Conservation (phyloP, 768 basidiomycete species). For the Suillus bovinus region DNA sequence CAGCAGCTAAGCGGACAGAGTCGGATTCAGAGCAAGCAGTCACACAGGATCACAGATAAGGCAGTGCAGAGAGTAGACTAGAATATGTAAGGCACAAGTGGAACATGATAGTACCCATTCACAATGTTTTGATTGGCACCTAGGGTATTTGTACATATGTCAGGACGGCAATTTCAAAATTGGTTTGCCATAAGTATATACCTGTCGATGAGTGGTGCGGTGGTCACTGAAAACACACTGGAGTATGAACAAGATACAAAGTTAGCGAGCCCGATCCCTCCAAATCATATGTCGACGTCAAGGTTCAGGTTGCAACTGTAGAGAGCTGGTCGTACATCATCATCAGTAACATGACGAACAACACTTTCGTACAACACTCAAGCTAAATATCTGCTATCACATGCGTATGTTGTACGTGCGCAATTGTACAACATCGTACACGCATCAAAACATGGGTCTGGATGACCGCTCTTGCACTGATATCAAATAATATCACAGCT, state of each 20-base stretch:
- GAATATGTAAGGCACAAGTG: too few relatives aligned
- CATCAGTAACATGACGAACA: not conserved
- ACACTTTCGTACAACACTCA: not conserved
- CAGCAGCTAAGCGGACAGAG: too few relatives aligned
- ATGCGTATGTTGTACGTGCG: not conserved
- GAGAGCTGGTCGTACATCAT: not conserved
- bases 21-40: too few relatives aligned
- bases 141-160: too few relatives aligned
- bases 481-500: not conserved
- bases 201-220: not conserved
- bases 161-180: too few relatives aligned
- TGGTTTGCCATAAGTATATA: slow-evolving; percentile 45
- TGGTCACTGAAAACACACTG: not conserved
- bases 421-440: not conserved
- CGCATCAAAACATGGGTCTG: not conserved
- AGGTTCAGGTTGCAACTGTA: not conserved
- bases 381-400: not conserved
- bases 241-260: not conserved
- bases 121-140: too few relatives aligned
- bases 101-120: too few relatives aligned
- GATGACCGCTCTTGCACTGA: not conserved
- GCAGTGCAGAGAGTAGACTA: too few relatives aligned
- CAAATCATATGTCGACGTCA: not conserved
- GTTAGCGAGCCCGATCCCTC: not conserved
- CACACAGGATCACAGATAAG: too few relatives aligned